These are phyloP conservation scores for Chenopodium suecicum DNA, from an alignment of 148 eudicot species.

Conservation along the genomic window DNA sequence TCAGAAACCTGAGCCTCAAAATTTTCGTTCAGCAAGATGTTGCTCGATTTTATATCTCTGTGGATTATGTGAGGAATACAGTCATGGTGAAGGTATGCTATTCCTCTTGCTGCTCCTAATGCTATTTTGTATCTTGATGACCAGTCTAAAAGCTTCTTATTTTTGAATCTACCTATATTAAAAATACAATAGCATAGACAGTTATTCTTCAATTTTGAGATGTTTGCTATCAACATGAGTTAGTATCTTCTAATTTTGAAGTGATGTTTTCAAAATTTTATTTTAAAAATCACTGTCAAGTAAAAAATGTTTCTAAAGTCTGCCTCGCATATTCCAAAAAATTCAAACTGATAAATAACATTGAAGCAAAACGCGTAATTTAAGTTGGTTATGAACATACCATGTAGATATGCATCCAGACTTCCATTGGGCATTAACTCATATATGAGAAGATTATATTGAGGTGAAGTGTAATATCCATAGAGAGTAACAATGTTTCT, in stretches of 20 bases:
- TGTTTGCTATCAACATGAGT: not conserved
- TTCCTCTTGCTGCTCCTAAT: conserved; percentile 83
- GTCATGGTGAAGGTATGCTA: conserved; percentile 90
- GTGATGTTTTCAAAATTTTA: not conserved
- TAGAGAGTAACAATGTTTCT: conserved; percentile 74
- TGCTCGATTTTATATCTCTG: conserved; percentile 93
- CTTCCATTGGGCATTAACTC: conserved; percentile 94
- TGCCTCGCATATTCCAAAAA: not conserved
- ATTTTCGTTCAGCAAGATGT: conserved; percentile 71
- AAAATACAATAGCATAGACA: conserved; percentile 12
- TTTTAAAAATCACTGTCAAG: not conserved
- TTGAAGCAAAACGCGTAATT: not conserved
- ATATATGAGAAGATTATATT: conserved; percentile 78
- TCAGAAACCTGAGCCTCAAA: conserved; percentile 87
- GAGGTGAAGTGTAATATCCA: conserved; percentile 82
- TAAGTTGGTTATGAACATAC: conserved; percentile 33
- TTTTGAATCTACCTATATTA: conserved; percentile 47
- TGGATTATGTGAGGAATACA: conserved; percentile 95
- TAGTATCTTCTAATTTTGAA: not conserved
- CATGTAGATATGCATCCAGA: conserved; percentile 66
- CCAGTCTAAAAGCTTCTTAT: conserved; percentile 68
- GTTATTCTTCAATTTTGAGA: not conserved
- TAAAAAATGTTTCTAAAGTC: not conserved
- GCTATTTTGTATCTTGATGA: conserved; percentile 76
- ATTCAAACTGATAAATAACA: not conserved